Base-by-base conservation (phyloP, 345 rosid genomes). In the Citrus inodora region DNA sequence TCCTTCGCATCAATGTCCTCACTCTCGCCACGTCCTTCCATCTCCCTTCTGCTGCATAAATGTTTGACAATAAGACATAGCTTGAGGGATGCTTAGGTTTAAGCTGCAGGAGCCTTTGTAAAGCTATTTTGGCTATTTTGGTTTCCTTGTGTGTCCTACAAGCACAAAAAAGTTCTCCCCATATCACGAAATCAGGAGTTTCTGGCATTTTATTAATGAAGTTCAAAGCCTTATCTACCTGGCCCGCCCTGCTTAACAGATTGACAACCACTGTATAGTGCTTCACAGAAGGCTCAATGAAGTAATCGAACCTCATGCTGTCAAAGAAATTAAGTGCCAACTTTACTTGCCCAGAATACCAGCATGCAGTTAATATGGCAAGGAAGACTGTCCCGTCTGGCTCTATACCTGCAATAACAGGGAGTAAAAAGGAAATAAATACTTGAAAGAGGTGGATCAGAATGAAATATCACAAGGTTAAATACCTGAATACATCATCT, bases 251-350 rank as follows among this genome's bases (percentile, higher is more conserved):
- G 81, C 95, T 87, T 84, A 90, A 77, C 80, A 89, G 69, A 69
- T 89, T 89, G 74, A 90, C 89, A 25, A 88, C 78, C 80, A 84
- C 22, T 51, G 86, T 80, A 80, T 90, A 86, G 82, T 91, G 93
- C 67, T 90, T 91, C 80, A 91, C 83, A 3, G 89, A 82, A 67
- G 95, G 91, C 71, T 87, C 89, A 76, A 91, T 86, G 53, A 72
- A 84, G 79, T 90, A 88, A 81, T 91, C 93, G 73, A 88, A 87
- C 86, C 79, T 83, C 93, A 90, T 87, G 87, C 91, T 86, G 74
- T 88, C 80, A 56, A 88, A 88, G 87, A 88, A 83, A 81, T 87
- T 86, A 67, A 88, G 86, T 75, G 90, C 93, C 70, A 91, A 81
- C 46, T 87, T 76, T 58, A 90, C 88, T 88, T 85, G 81, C 7